phyloP scores from a whole-genome alignment of 2,329 filamentous ascomycete genomes.

The Daldinia sp. region DNA sequence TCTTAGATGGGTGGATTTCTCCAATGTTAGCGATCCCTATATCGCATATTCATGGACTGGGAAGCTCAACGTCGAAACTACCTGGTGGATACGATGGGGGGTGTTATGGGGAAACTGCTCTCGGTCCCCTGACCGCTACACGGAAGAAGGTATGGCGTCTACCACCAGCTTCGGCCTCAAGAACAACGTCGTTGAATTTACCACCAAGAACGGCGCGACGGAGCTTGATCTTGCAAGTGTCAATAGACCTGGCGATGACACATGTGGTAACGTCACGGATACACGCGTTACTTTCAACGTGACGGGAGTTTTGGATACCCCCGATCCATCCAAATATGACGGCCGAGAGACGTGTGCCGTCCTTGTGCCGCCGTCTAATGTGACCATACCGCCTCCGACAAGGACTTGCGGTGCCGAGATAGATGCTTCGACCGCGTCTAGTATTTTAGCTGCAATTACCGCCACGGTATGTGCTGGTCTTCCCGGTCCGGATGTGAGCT shows the following conservation, averaged over 20 bases:
- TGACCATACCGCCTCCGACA: background rate
- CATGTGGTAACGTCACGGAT: background rate
- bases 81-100: conserved; percentile 1
- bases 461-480: background rate
- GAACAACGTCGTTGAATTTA: background rate
- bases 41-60: background rate
- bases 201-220: background rate
- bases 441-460: background rate
- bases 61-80: background rate
- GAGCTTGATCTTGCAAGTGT: background rate
- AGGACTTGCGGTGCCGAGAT: conserved; percentile 1
- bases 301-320: background rate
- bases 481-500: background rate
- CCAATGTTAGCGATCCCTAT: background rate
- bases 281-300: background rate
- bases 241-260: background rate
- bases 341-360: background rate
- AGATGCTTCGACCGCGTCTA: conserved; percentile 1
- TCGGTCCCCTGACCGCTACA: background rate
- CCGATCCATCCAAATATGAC: background rate
- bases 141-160: background rate
- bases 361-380: background rate
- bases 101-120: background rate
- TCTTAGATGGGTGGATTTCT: background rate
- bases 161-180: background rate